These are phyloP conservation scores for Noccaea bulbosa DNA, from an alignment of 345 rosid genomes.

Conservation along the genomic window DNA sequence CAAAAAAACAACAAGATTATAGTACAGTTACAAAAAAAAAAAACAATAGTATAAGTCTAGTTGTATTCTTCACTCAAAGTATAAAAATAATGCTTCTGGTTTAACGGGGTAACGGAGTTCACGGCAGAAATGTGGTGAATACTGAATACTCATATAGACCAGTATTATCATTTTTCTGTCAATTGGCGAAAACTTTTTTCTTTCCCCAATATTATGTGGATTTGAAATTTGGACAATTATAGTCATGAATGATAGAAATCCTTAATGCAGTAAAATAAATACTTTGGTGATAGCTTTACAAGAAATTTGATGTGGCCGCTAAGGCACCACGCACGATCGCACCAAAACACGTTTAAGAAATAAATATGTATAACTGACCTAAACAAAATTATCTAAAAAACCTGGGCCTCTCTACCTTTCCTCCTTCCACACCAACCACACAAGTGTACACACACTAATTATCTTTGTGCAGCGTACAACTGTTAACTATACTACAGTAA, in stretches of 20 bases:
- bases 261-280: not conserved
- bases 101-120: conserved; percentile 2
- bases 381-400: not conserved
- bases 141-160: not conserved
- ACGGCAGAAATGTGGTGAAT: conserved; percentile 17
- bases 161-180: not conserved
- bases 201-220: too few relatives aligned
- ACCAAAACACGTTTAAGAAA: not conserved
- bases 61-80: too few relatives aligned
- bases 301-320: conserved; percentile 3
- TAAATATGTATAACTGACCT: not conserved
- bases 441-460: too few relatives aligned
- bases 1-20: not conserved
- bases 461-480: not conserved
- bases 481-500: not conserved
- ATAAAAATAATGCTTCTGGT: not conserved
- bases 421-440: conserved; percentile 5
- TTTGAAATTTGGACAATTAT: too few relatives aligned
- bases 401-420: too few relatives aligned
- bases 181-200: not conserved
- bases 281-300: conserved; percentile 13
- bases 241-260: not conserved
- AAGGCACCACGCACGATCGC: conserved; percentile 15
- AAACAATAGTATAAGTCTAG: too few relatives aligned
- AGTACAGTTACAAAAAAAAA: too few relatives aligned